phyloP scores from a whole-genome alignment of 2,329 filamentous ascomycete species.

The Penicillium digitatum region DNA sequence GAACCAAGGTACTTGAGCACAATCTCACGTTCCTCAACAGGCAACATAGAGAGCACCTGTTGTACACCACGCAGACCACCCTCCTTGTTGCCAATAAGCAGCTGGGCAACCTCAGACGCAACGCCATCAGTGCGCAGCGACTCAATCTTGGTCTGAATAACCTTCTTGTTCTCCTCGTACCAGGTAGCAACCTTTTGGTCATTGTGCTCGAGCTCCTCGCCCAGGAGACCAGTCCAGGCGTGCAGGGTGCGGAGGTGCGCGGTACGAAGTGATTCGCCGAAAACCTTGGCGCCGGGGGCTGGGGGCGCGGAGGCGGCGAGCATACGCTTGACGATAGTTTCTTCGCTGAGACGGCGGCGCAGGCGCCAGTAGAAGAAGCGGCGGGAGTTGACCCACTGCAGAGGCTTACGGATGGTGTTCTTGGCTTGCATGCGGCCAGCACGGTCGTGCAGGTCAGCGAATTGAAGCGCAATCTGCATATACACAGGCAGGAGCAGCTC shows the following conservation, averaged over 20 bases:
- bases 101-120: constrained; percentile 64
- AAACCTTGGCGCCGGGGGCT: constrained; percentile 36
- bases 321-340: constrained; percentile 94
- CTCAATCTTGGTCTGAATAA: constrained; percentile 79
- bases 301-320: constrained; percentile 43
- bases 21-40: constrained; percentile 81
- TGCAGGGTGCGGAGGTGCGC: constrained; percentile 70
- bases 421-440: constrained; percentile 98
- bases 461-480: constrained; percentile 90
- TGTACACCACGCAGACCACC: constrained; percentile 79
- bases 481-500: constrained; percentile 88
- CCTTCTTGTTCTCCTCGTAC: constrained; percentile 93
- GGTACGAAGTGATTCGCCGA: constrained; percentile 53
- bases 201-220: constrained; percentile 67
- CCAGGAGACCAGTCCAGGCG: constrained; percentile 71
- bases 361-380: constrained; percentile 99
- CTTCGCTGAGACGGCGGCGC: constrained; percentile 92
- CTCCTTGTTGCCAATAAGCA: constrained; percentile 63
- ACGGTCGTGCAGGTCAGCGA: constrained; percentile 94
- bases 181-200: constrained; percentile 84
- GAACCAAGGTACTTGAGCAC: constrained; percentile 57
- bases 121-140: constrained; percentile 71
- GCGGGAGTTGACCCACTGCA: constrained; percentile 83
- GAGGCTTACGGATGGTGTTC: constrained; percentile 77
- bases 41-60: constrained; percentile 79